Base-by-base conservation (phyloP, 805 yeast species). In the Yarrowia porcina region DNA sequence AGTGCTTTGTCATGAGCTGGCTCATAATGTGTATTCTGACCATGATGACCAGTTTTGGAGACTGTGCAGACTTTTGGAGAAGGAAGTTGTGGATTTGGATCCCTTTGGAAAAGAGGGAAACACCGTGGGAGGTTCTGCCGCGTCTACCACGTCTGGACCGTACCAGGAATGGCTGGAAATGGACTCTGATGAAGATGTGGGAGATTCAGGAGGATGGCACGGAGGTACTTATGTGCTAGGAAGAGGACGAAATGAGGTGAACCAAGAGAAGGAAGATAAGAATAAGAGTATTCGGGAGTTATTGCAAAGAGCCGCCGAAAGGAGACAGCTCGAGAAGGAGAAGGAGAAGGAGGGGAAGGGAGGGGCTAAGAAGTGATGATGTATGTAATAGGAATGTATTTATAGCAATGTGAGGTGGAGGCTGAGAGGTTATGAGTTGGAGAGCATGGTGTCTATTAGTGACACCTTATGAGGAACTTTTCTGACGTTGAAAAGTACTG, bases 1-100 rank as follows among this genome's bases (percentile, higher is more conserved):
- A 54, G 75, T 74, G 10, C 67, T 76, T 28, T 73, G 77, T 63
- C 79, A 76, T 61, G 79, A 76, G 61, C 69, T 76, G 21, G 70
- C 79, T 13, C 79, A 76, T 62, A 76, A 76, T 63, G 73, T 69
- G 9, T 68, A 72, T 52, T 63, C 69, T 8, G 77, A 73, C 10
- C 79, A 76, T 63, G 72, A 72, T 61, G 64, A 69, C 17, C 64
- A 70, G 57, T 76, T 76, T 62, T 74, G 77, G 77, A 68, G 66
- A 11, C 67, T 76, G 7, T 71, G 73, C 62, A 65, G 66, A 49
- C 65, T 45, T 36, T 70, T 76, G 33, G 78, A 76, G 66, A 64
- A 66, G 42, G 75, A 76, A 61, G 74, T 73, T 12, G 66, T 72
- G 15, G 65, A 64, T 9, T 42, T 72, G 49, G 72, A 71, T 45